A percentile compares a stretch with the other conserved stretches of the same genome.
These are phyloP conservation scores for Phytophthora crassamura DNA, from an alignment of 352 stramenopile genomes.

Conservation along the genomic window DNA sequence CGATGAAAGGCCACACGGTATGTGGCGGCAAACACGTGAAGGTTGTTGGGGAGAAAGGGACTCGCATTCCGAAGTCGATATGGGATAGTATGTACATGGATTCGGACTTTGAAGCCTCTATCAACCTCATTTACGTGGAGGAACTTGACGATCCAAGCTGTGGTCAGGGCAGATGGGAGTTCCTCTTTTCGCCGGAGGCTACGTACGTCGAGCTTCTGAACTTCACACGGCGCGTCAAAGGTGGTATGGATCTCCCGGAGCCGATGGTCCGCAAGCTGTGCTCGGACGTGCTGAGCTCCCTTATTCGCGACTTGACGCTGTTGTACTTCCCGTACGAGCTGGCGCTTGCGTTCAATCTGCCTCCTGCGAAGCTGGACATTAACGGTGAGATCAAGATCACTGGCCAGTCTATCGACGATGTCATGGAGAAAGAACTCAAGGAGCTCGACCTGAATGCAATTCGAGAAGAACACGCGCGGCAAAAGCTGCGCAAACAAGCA, in stretches of 20 bases:
- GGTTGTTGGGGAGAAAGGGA: constrained; percentile 77
- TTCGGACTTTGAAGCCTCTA: constrained; percentile 63
- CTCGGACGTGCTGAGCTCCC: constrained; percentile 64
- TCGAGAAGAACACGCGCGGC: constrained; percentile 20
- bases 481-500: constrained; percentile 24
- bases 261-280: constrained; percentile 75
- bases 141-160: constrained; percentile 45
- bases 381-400: constrained; percentile 62
- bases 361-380: constrained; percentile 65
- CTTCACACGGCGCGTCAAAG: constrained; percentile 68
- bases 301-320: constrained; percentile 65
- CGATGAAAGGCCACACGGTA: constrained; percentile 67
- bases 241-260: constrained; percentile 75
- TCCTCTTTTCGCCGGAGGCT: constrained; percentile 58
- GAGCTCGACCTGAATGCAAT: constrained; percentile 30
- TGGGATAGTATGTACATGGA: constrained; percentile 84
- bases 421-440: constrained; percentile 61
- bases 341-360: constrained; percentile 57
- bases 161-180: constrained; percentile 65
- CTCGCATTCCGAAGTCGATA: constrained; percentile 78
- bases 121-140: constrained; percentile 74
- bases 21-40: constrained; percentile 81
- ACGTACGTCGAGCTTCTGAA: constrained; percentile 73
- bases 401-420: constrained; percentile 58
- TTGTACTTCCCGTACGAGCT: constrained; percentile 76